Conservation (phyloP, 2,329 filamentous ascomycete genomes). For the Cercospora beticola region DNA sequence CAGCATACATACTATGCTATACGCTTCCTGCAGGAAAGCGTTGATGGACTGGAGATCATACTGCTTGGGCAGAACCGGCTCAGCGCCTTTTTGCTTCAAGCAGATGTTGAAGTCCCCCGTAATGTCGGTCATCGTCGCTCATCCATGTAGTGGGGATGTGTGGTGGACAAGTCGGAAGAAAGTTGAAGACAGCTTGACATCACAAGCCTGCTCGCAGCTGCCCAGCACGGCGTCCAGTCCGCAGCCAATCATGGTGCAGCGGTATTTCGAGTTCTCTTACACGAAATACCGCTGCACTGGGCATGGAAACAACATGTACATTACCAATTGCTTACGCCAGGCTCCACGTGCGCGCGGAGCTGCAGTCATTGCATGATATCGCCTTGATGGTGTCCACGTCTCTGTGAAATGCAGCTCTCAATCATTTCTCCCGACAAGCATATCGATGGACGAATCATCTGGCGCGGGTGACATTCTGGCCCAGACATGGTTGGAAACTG, state of each 20-base stretch:
- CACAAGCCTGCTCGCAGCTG: neutral
- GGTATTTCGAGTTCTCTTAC: no score
- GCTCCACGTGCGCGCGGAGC: no score
- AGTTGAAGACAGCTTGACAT: slow-evolving; percentile 14
- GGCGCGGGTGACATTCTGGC: no score
- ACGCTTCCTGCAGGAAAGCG: slow-evolving; percentile 89
- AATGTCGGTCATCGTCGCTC: slow-evolving; percentile 54
- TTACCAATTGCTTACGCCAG: no score
- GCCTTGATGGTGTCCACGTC: no score
- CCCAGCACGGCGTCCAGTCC: neutral
- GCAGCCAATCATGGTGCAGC: neutral
- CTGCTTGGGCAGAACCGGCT: slow-evolving; percentile 48
- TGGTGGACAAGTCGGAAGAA: neutral
- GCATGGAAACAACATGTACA: neutral
- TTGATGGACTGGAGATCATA: slow-evolving; percentile 58
- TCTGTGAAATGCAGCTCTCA: no score
- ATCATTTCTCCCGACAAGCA: no score
- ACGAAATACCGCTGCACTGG: neutral
- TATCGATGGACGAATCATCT: no score
- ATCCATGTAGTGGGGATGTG: slow-evolving; percentile 2
- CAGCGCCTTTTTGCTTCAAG: slow-evolving; percentile 58
- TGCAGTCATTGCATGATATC: no score
- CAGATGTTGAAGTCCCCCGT: slow-evolving; percentile 69
- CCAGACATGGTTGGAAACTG: no score
- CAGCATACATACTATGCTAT: slow-evolving; percentile 69